A percentile compares a stretch with the other conserved stretches of the same genome.
phyloP scores from a whole-genome alignment of 768 basidiomycete species.

The Mycena alexandri region DNA sequence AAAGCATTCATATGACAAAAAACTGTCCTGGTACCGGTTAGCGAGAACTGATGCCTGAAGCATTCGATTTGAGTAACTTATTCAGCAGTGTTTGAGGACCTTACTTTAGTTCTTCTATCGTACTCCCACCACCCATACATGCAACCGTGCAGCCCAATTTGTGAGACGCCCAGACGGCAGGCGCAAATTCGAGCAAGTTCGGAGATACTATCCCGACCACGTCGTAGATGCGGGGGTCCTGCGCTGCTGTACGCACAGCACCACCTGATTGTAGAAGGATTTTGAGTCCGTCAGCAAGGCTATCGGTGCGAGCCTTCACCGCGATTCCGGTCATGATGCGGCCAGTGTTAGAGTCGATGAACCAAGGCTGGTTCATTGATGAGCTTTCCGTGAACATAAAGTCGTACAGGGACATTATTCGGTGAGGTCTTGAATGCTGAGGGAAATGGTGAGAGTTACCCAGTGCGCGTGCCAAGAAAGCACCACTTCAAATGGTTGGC shows the following conservation, averaged over 20 bases:
- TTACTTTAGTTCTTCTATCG: constrained; percentile 14
- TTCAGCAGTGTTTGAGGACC: not conserved
- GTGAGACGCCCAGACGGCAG: constrained; percentile 17
- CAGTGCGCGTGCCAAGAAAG: too few species aligned
- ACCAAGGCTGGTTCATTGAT: constrained; percentile 9
- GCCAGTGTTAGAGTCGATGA: constrained; percentile 3
- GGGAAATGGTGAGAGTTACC: too few species aligned
- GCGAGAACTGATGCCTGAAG: constrained; percentile 7
- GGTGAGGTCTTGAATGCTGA: too few species aligned
- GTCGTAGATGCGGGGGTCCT: not conserved
- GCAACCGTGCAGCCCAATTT: constrained; percentile 22
- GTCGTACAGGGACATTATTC: constrained; percentile 16
- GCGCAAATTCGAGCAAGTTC: constrained; percentile 15
- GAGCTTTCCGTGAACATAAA: constrained; percentile 26
- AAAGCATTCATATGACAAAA: not conserved
- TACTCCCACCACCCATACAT: not conserved
- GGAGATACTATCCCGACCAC: constrained; percentile 14
- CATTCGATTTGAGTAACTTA: not conserved
- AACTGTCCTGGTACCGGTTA: constrained; percentile 3
- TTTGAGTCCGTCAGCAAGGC: not conserved
- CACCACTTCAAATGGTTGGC: too few species aligned
- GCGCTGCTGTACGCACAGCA: not conserved
- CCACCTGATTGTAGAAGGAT: not conserved
- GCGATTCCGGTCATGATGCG: not conserved
- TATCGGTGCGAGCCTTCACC: not conserved